A percentile compares a stretch with the other conserved stretches of the same genome.
Conservation (phyloP, 108 stramenopile species). For the Cyclotella cryptica region DNA sequence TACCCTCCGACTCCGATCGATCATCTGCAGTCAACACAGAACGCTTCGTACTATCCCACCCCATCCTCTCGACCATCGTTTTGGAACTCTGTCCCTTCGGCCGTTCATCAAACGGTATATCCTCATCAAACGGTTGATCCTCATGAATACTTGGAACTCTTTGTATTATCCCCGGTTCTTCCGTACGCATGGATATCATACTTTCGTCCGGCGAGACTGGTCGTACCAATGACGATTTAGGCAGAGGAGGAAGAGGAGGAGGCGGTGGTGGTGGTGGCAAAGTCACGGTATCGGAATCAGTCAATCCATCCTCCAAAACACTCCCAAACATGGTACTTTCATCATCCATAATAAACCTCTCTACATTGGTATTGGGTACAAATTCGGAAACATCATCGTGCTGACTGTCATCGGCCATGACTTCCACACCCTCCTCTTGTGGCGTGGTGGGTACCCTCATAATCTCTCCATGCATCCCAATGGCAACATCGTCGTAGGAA, state of each 20-base stretch:
- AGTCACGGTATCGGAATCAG: not conserved
- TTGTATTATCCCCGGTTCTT: slow-evolving; percentile 19
- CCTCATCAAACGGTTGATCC: slow-evolving; percentile 44
- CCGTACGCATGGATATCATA: not conserved
- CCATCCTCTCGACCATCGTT: not conserved
- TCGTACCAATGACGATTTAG: not conserved
- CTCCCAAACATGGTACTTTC: slow-evolving; percentile 31
- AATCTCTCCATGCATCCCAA: not conserved
- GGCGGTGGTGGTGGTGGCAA: not conserved
- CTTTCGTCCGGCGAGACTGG: slow-evolving; percentile 1
- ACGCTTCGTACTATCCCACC: not conserved
- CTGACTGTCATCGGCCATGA: slow-evolving; percentile 2
- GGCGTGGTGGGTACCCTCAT: not conserved
- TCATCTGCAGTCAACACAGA: not conserved
- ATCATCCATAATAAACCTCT: slow-evolving; percentile 17
- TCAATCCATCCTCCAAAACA: slow-evolving; percentile 15
- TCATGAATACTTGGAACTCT: slow-evolving; percentile 23
- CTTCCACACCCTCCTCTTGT: slow-evolving; percentile 42
- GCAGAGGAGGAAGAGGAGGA: not conserved
- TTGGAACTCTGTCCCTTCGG: not conserved
- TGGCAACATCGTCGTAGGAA: slow-evolving; percentile 40
- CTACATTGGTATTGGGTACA: slow-evolving; percentile 21
- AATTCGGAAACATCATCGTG: slow-evolving; percentile 19
- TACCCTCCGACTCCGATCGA: slow-evolving; percentile 9
- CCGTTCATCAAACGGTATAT: slow-evolving; percentile 49